These are phyloP conservation scores for Astragalus membranaceus DNA, from an alignment of 306 rosid genomes.

Conservation along the genomic window DNA sequence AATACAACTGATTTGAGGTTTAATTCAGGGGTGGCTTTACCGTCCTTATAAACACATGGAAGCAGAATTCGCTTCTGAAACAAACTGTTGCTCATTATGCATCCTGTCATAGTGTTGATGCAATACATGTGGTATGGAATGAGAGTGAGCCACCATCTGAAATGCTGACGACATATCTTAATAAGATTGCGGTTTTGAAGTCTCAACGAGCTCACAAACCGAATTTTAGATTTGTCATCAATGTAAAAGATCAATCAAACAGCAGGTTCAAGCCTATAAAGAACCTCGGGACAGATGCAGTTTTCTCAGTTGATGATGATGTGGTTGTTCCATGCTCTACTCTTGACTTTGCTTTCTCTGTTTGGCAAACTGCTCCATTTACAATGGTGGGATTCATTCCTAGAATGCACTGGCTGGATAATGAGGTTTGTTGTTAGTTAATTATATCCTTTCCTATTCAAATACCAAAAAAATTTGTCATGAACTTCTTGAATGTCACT, in stretches of 20 bases:
- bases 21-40: constrained; percentile 45
- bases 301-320: constrained; percentile 55
- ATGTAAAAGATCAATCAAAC: constrained; percentile 26
- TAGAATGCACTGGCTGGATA: constrained; percentile 53
- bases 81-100: constrained; percentile 45
- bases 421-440: constrained; percentile 29
- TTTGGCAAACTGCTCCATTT: constrained; percentile 43
- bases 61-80: constrained; percentile 38
- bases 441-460: not conserved
- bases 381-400: constrained; percentile 64
- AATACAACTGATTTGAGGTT: not conserved
- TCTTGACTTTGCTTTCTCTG: constrained; percentile 51
- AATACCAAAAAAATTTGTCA: not conserved
- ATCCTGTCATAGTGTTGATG: constrained; percentile 31
- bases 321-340: constrained; percentile 48
- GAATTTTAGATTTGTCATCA: constrained; percentile 33
- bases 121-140: constrained; percentile 41
- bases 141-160: constrained; percentile 36
- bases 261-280: constrained; percentile 38
- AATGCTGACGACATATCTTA: constrained; percentile 30
- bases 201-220: constrained; percentile 23
- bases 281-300: constrained; percentile 27
- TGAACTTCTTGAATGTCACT: not conserved
- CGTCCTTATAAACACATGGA: constrained; percentile 55
- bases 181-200: constrained; percentile 27